Conservation (phyloP, 1,284 basidiomycete species). For the Phylloboletellus chloephorus region DNA sequence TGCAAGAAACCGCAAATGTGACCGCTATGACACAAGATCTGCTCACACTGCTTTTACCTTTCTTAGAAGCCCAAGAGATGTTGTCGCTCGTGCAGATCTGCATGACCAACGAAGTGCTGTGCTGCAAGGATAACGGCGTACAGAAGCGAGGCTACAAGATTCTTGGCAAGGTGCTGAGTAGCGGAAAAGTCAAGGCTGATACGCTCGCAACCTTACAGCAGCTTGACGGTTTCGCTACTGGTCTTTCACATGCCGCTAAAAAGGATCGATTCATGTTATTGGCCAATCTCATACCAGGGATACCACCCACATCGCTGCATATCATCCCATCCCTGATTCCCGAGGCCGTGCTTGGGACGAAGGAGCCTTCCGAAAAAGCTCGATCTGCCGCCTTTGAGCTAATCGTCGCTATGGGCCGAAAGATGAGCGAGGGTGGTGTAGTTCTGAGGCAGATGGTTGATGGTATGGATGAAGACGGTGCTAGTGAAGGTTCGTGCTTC, state of each 20-base stretch:
- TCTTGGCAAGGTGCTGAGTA: slow-evolving; percentile 68
- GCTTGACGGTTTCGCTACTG: slow-evolving; percentile 60
- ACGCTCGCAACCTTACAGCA: slow-evolving; percentile 47
- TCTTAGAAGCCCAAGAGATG: slow-evolving; percentile 60
- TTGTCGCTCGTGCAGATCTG: slow-evolving; percentile 61
- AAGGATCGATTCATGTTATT: slow-evolving; percentile 87
- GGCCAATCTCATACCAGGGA: slow-evolving; percentile 61
- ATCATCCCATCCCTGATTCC: slow-evolving; percentile 87
- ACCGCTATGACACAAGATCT: slow-evolving; percentile 84
- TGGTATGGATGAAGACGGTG: slow-evolving; percentile 72
- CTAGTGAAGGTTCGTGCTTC: slow-evolving; percentile 47
- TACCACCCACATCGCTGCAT: slow-evolving; percentile 75
- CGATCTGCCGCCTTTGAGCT: slow-evolving; percentile 88
- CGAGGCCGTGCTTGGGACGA: slow-evolving; percentile 95
- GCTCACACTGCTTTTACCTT: slow-evolving; percentile 79
- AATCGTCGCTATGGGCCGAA: slow-evolving; percentile 87
- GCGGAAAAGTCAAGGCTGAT: slow-evolving; percentile 43
- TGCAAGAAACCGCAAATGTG: slow-evolving; percentile 35
- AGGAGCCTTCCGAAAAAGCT: slow-evolving; percentile 94
- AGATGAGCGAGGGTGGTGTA: slow-evolving; percentile 85
- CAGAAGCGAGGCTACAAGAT: slow-evolving; percentile 97
- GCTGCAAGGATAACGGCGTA: slow-evolving; percentile 76
- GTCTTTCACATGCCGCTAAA: slow-evolving; percentile 82
- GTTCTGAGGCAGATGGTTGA: slow-evolving; percentile 77
- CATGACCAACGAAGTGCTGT: slow-evolving; percentile 56